A percentile compares a stretch with the other conserved stretches of the same genome.
Conservation (phyloP, 352 stramenopile genomes). For the Pilasporangium apinafurcum region DNA sequence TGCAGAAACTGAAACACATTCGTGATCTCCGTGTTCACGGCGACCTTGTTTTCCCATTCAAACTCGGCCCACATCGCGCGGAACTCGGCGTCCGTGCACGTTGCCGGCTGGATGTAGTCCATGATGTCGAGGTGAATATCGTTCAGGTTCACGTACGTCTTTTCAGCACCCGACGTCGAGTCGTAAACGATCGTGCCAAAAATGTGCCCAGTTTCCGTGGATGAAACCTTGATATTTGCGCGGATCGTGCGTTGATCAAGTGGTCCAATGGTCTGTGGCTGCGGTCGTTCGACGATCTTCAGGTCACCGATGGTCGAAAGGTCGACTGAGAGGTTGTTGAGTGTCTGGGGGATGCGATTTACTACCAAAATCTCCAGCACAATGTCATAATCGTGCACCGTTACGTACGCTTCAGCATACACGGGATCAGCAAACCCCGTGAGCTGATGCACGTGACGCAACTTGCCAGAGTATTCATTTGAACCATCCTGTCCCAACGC, state of each 20-base stretch:
- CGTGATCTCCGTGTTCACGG: constrained; percentile 95
- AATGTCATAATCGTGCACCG: constrained; percentile 99
- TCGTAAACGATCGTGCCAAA: constrained; percentile 99
- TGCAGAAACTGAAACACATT: constrained; percentile 97
- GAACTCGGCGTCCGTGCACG: constrained; percentile 95
- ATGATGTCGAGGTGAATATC: constrained; percentile 99
- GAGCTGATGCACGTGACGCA: constrained; percentile 98
- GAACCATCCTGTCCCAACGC: constrained; percentile 89
- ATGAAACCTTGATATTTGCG: constrained; percentile 99
- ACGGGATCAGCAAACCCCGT: constrained; percentile 99
- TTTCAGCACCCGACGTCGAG: constrained; percentile 92
- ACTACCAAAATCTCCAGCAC: constrained; percentile 98
- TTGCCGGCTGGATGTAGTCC: constrained; percentile 99
- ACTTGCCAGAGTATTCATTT: constrained; percentile 87
- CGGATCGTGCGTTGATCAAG: constrained; percentile 96
- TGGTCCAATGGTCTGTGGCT: constrained; percentile 96
- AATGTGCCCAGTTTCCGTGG: constrained; percentile 99
- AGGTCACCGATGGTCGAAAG: constrained; percentile 99
- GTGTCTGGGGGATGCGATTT: constrained; percentile 97
- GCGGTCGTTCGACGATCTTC: constrained; percentile 98
- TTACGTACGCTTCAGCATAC: constrained; percentile 99
- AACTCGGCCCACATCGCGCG: constrained; percentile 99
- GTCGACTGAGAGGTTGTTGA: constrained; percentile 99
- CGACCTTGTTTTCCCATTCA: constrained; percentile 99
- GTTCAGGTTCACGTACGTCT: constrained; percentile 99